Evolutionary conservation across 345 rosid species (phyloP).

Genomic region (Dipteronia sinensis): DNA sequence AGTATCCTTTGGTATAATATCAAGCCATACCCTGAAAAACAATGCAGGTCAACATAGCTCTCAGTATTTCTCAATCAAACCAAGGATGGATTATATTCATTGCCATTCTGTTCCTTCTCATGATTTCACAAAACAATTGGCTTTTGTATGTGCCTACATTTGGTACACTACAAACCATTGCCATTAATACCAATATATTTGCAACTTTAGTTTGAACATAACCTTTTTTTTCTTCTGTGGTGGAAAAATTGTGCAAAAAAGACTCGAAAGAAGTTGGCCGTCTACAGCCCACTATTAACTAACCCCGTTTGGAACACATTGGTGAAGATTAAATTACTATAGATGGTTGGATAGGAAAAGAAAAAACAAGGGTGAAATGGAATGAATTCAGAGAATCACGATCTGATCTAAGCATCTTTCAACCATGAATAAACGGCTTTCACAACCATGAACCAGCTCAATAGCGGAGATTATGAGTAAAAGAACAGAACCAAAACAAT

Average conservation of each 20-base stretch:
- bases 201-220: neutral
- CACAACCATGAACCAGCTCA: slow-evolving; percentile 5
- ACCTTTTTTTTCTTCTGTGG: neutral
- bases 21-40: slow-evolving; percentile 52
- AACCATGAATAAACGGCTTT: neutral
- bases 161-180: neutral
- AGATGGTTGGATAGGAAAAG: neutral
- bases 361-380: neutral
- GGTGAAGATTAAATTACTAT: neutral
- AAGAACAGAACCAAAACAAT: neutral
- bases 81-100: too few species aligned
- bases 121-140: neutral
- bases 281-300: neutral
- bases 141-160: neutral
- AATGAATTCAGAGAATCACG: neutral
- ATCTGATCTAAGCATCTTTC: neutral
- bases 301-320: neutral
- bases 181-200: neutral
- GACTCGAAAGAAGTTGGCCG: neutral
- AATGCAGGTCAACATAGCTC: slow-evolving; percentile 2
- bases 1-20: slow-evolving; percentile 63
- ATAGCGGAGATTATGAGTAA: neutral
- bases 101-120: too few species aligned
- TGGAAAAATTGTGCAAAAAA: neutral
- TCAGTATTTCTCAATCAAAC: too few species aligned